Evolutionary conservation across 1,139 yeast species (phyloP).

Genomic region (Komagataea norvegica): DNA sequence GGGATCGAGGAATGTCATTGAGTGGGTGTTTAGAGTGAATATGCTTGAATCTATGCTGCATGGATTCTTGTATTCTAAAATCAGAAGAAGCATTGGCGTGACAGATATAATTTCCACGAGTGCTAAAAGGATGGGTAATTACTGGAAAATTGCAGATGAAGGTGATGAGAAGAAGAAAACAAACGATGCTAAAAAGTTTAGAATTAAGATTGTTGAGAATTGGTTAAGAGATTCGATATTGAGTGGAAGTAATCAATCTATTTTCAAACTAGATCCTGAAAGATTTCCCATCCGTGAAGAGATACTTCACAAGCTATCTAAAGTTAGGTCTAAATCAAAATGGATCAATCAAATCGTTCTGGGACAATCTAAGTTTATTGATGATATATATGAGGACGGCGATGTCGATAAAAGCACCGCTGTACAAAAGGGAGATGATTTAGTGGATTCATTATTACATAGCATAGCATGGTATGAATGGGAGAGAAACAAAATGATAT

Average conservation of each 20-base stretch:
- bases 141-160: constrained; percentile 29
- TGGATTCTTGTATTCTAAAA: constrained; percentile 15
- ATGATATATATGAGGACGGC: constrained; percentile 1
- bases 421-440: constrained; percentile 51
- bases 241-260: background rate
- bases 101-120: constrained; percentile 31
- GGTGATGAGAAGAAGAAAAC: constrained; percentile 13
- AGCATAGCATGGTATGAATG: constrained; percentile 50
- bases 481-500: constrained; percentile 33
- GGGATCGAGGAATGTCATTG: constrained; percentile 43
- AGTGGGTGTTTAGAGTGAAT: constrained; percentile 47
- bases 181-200: constrained; percentile 14
- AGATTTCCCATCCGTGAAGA: constrained; percentile 11
- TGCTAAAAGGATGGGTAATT: constrained; percentile 38
- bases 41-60: constrained; percentile 42
- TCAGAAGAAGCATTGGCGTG: constrained; percentile 6
- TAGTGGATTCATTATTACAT: constrained; percentile 56
- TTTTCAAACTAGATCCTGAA: constrained; percentile 11
- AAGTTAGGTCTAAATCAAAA: constrained; percentile 9
- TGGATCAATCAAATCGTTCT: constrained; percentile 19
- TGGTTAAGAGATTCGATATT: constrained; percentile 16
- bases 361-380: constrained; percentile 4
- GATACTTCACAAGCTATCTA: background rate
- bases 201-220: constrained; percentile 18
- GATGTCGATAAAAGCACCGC: constrained; percentile 12